A percentile compares a stretch with the other conserved stretches of the same genome.
These are phyloP conservation scores for Didymella segeticola DNA, from an alignment of 2,329 filamentous ascomycete species.

Conservation along the genomic window DNA sequence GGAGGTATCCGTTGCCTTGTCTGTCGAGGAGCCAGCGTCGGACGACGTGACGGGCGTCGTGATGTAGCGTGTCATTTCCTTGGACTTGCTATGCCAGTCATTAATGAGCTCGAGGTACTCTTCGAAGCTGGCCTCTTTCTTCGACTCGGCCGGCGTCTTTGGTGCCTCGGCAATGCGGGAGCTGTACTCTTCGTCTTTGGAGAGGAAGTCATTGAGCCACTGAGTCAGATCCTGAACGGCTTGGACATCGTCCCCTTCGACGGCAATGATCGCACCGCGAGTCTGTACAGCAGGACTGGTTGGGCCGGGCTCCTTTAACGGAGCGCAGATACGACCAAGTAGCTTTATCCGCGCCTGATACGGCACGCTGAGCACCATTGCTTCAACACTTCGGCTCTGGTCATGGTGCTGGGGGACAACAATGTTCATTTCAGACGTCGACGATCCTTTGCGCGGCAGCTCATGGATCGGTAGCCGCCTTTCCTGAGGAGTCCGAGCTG, in stretches of 20 bases:
- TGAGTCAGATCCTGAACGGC: constrained; percentile 71
- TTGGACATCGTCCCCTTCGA: constrained; percentile 75
- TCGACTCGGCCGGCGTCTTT: constrained; percentile 48
- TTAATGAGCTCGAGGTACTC: constrained; percentile 73
- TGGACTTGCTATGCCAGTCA: constrained; percentile 77
- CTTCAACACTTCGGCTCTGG: constrained; percentile 63
- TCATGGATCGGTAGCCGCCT: constrained; percentile 10
- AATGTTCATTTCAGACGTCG: constrained; percentile 30
- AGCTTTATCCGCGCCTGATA: constrained; percentile 79
- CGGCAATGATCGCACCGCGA: constrained; percentile 80
- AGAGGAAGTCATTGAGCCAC: constrained; percentile 64
- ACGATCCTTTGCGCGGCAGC: constrained; percentile 18
- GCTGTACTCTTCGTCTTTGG: constrained; percentile 59
- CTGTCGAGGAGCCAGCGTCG: constrained; percentile 20
- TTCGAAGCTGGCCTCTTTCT: constrained; percentile 48
- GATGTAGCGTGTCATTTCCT: constrained; percentile 70
- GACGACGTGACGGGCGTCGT: constrained; percentile 37
- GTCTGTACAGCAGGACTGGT: constrained; percentile 45
- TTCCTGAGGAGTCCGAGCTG: constrained; percentile 39
- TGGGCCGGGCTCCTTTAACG: constrained; percentile 54
- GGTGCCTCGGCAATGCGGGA: constrained; percentile 60
- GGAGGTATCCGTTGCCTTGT: constrained; percentile 4
- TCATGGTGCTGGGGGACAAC: constrained; percentile 36
- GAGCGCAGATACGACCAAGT: constrained; percentile 76
- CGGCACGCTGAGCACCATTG: constrained; percentile 77